Evolutionary conservation across 2,329 filamentous ascomycete genomes (phyloP), one percentile per base, ranked within the genome.

Genomic region (Dothistroma septosporum): DNA sequence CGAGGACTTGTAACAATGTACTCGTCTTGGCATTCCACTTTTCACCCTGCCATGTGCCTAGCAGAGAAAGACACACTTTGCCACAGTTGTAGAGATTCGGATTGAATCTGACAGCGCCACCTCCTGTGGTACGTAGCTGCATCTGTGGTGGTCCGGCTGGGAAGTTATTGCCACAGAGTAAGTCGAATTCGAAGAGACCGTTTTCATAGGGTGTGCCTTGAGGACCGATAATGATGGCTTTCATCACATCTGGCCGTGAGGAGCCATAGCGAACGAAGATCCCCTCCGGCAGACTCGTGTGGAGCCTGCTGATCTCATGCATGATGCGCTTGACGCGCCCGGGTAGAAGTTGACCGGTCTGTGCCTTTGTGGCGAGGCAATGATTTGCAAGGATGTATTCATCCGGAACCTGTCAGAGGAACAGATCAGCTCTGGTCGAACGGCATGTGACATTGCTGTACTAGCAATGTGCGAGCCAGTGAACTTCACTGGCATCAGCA

Each of bases 51-150:
- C 83, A 85, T 4, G 83, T 85, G 6, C 82, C 82, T 3, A 86
- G 71, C 24, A 86, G 69, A 62, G 79, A 82, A 9, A 85, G 72
- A 63, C 83, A 85, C 28, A 85, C 83, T 64, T 81, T 83, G n/a
- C 84, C 83, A 58, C 84, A 76, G 57, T 83, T 79, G 67, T 85
- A 85, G 2, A 86, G 71, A 65, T 86, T 86, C 0, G 84, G 84
- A 64, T 86, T 86, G 35, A 86, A 83, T 82, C 28, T 72, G 64
- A 63, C 76, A 64, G 21, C 64, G 14, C 82, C 82, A 81, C 78
- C 78, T 2, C 73, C 71, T 1, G 76, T 78, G 0, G 82, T 83
- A 67, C 85, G 82, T 68, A 86, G 85, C 66, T 78, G 79, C 14
- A 81, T 78, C 14, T 73, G 69, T 0, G 84, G 84, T 2, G 83